Evolutionary conservation across 768 basidiomycete genomes (phyloP), one percentile per base, ranked within the genome.

Genomic region (Trametes sanguinea): DNA sequence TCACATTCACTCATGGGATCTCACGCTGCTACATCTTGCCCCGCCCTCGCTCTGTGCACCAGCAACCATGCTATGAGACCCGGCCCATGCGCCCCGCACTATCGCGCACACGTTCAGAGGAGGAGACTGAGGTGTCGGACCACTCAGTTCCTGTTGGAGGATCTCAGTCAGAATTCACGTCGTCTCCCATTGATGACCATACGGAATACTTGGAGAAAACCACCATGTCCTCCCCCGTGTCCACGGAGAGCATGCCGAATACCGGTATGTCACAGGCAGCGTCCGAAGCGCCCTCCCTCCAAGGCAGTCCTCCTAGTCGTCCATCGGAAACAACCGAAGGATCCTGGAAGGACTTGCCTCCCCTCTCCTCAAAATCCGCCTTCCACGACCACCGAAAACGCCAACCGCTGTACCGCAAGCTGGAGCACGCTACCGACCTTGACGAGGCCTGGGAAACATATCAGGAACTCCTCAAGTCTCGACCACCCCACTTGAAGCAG

Each of bases 1-100:
- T 84, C 80, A 78, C 74, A 78, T 74, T 77, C 74, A 72, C 71
- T 69, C 75, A 73, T 66, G 73, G 75, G 65, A 73, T 76, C 72
- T 72, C 71, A 67, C 68, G 73, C 70, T 69, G 43, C 62, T 57
- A 51, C 57, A 43, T 55, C 59, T 47, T 57, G 43, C 57, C 60
- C 55, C 54, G 57, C 62, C 57, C 43, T 52, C 56, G 57, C 29
- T 45, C 30, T 55, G 30, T 62, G 40, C 57, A 59, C 57, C 42
- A 57, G 63, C 63, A 60, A 46, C 44, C 48, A 37, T 47, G 43
- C 27, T 57, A 63, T 63, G 62, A 63, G 47, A 33, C 32, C 53
- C 40, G 11, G 53, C 44, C 47, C 46, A 13, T 45, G 37, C 10
- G 37, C 45, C 52, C 45, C 30, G 17, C 45, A n/a, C 9, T 40